Evolutionary conservation across 2,329 filamentous ascomycete species (phyloP).

Genomic region (Diaporthe citri): DNA sequence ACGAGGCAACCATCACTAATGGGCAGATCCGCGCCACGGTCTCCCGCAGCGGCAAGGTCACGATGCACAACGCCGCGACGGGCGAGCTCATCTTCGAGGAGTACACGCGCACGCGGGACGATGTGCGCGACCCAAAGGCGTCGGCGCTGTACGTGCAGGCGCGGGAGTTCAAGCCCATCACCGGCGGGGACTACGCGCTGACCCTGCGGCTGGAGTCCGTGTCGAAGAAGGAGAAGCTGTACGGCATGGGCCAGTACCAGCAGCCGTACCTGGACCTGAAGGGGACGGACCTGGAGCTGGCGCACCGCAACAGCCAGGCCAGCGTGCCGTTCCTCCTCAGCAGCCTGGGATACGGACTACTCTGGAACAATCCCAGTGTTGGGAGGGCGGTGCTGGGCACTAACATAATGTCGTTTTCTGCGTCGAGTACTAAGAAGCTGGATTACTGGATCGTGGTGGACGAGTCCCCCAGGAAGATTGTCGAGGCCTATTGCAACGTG

Average conservation of each 20-base stretch:
- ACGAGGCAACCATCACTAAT: constrained; percentile 58
- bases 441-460: constrained; percentile 76
- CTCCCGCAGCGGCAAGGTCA: constrained; percentile 62
- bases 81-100: constrained; percentile 64
- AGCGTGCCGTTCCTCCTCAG: constrained; percentile 73
- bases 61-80: constrained; percentile 56
- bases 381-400: constrained; percentile 72
- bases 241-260: constrained; percentile 78
- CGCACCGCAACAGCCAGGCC: constrained; percentile 76
- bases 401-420: constrained; percentile 73
- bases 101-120: constrained; percentile 62
- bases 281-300: constrained; percentile 72
- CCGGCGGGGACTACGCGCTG: constrained; percentile 66
- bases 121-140: constrained; percentile 68
- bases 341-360: constrained; percentile 70
- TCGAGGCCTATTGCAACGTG: constrained; percentile 65
- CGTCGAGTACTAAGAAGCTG: constrained; percentile 66
- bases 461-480: constrained; percentile 66
- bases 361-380: constrained; percentile 76
- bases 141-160: constrained; percentile 68
- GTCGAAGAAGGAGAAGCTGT: constrained; percentile 69
- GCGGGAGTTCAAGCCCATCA: constrained; percentile 67
- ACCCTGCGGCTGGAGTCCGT: constrained; percentile 70
- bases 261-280: constrained; percentile 74
- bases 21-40: constrained; percentile 62